phyloP scores from a whole-genome alignment of 2,329 filamentous ascomycete genomes.

The Colletotrichum sp. region DNA sequence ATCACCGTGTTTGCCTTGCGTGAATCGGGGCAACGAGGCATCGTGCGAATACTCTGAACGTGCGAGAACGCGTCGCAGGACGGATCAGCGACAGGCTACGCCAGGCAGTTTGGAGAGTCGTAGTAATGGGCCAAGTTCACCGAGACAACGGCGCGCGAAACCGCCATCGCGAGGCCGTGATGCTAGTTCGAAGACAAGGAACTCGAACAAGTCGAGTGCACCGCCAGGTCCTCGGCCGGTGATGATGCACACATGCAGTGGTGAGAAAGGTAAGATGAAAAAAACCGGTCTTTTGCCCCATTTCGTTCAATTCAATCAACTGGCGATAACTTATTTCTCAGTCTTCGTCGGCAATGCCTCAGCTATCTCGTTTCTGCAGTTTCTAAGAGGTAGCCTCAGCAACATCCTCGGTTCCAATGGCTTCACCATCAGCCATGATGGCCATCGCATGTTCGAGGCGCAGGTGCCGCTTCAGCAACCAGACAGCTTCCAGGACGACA shows the following conservation, averaged over 20 bases:
- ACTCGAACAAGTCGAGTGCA: background rate
- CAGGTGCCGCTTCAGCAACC: conserved; percentile 25
- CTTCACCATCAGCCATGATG: conserved; percentile 55
- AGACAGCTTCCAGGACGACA: background rate
- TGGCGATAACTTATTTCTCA: conserved; percentile 21
- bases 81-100: background rate
- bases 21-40: background rate
- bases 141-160: background rate
- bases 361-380: conserved; percentile 60
- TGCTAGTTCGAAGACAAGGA: background rate
- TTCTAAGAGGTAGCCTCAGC: conserved; percentile 50
- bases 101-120: background rate
- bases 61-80: background rate
- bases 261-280: background rate
- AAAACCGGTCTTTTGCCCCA: background rate
- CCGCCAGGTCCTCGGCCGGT: background rate
- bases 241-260: background rate
- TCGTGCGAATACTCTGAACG: background rate
- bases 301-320: too few species aligned
- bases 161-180: background rate
- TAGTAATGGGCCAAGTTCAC: background rate
- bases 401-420: conserved; percentile 58
- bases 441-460: conserved; percentile 59
- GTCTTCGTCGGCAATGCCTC: conserved; percentile 56
- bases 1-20: conserved; percentile 41